Evolutionary conservation across 306 rosid genomes (phyloP).

Genomic region (Canavalia ensiformis): DNA sequence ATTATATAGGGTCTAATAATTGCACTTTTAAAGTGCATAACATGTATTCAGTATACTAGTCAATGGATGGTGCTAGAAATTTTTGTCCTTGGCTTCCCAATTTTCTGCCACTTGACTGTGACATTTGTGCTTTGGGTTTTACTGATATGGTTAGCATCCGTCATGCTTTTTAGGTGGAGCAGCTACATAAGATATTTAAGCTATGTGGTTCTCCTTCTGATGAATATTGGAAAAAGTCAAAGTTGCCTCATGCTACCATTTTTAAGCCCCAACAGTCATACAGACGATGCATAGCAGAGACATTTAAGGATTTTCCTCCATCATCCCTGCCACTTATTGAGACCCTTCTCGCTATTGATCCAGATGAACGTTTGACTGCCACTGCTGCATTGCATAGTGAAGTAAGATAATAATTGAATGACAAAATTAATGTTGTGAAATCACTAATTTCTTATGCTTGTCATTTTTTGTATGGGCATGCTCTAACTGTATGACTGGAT

Average conservation of each 20-base stretch:
- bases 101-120: conserved; percentile 41
- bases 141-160: conserved; percentile 24
- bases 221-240: conserved; percentile 62
- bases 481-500: conserved; percentile 18
- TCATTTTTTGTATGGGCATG: conserved; percentile 7
- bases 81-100: conserved; percentile 37
- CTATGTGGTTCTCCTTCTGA: conserved; percentile 65
- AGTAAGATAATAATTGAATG: conserved; percentile 60
- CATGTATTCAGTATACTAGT: conserved; percentile 38
- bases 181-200: conserved; percentile 62
- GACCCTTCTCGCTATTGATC: conserved; percentile 60
- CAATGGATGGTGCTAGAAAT: conserved; percentile 47
- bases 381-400: conserved; percentile 61
- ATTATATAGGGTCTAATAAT: conserved; percentile 33
- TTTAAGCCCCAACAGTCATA: conserved; percentile 65
- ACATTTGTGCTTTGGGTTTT: conserved; percentile 41
- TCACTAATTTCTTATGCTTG: conserved; percentile 8
- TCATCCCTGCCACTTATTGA: conserved; percentile 60
- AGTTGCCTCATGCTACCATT: conserved; percentile 63
- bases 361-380: conserved; percentile 61
- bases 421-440: conserved; percentile 26
- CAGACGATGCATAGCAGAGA: conserved; percentile 58
- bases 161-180: conserved; percentile 57
- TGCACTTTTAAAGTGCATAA: conserved; percentile 26
- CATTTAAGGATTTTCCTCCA: conserved; percentile 58